Evolutionary conservation across 306 rosid species (phyloP), one percentile per base, ranked within the genome.

Genomic region (Quercus ilex): DNA sequence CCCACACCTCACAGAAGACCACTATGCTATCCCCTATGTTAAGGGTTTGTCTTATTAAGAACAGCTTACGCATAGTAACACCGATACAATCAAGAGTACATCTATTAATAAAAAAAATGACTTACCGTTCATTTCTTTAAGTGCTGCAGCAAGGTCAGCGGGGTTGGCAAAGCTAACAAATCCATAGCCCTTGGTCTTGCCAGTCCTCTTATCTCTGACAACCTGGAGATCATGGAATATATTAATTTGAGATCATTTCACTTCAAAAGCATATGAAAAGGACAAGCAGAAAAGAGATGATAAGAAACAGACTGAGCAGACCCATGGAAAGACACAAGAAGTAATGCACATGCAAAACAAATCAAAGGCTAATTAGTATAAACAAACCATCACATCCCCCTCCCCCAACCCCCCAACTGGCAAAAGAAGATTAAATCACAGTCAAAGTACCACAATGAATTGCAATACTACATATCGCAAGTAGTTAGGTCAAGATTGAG

Each of bases 131-230:
- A 93, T 93, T 89, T 96, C 99, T 86, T 96, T 96, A 62, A 93
- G 93, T 53, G 98, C 96, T 63, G 85, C 97, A 74, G 99, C 99
- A 59, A 95, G 92, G 80, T 88, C 90, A 49, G 93, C 43, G 28
- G 96, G 94, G 82, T 78, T 93, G 78, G 98, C 89, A 86, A 95
- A 95, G 86, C 99, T 95, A 56, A 95, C 94, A 88, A 95, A 95
- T 72, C 99, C 99, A 80, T 91, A 95, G 64, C 99, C 99, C 87
- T 93, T 95, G 73, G 99, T 95, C 84, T 95, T 95, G 53, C 98
- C 98, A 26, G 97, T 95, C 79, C 97, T 91, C 87, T 95, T 95
- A 79, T 95, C 99, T 86, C 98, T 88, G 52, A 95, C 98, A 80
- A 95, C 99, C 98, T 94, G 72, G 67, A 81, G 33, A 81, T 56